A percentile compares a stretch with the other conserved stretches of the same genome.
phyloP scores from a whole-genome alignment of 805 yeast genomes.

The Saccharomycopsis fibuligera region DNA sequence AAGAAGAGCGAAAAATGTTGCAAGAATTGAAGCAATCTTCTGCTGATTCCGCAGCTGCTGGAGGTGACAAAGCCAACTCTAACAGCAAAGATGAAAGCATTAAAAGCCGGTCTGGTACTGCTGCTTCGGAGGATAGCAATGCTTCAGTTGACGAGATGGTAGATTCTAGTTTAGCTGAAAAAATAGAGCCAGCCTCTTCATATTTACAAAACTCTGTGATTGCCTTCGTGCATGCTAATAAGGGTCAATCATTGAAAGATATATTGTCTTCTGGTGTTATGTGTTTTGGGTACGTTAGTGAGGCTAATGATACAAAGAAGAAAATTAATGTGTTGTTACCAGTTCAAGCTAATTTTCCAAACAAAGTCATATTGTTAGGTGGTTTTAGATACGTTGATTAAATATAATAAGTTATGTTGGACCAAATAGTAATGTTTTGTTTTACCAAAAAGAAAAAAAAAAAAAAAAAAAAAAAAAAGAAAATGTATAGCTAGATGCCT shows the following conservation, averaged over 20 bases:
- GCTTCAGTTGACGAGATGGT: too few relatives aligned
- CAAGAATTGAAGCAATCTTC: conserved; percentile 27
- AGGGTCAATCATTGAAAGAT: conserved; percentile 39
- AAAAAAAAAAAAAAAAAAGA: too few relatives aligned
- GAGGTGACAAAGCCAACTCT: conserved; percentile 22
- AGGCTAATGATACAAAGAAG: conserved; percentile 68
- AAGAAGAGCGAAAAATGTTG: conserved; percentile 9
- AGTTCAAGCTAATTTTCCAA: conserved; percentile 80
- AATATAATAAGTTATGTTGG: too few relatives aligned
- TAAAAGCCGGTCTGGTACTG: background rate
- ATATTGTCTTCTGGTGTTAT: conserved; percentile 52
- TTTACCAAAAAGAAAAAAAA: too few relatives aligned
- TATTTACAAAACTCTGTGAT: conserved; percentile 71
- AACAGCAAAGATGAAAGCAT: background rate
- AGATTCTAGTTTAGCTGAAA: conserved; percentile 22
- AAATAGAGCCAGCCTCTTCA: conserved; percentile 41
- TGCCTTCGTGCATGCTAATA: conserved; percentile 52
- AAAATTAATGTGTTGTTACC: conserved; percentile 74
- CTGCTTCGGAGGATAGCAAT: too few relatives aligned
- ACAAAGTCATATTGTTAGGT: conserved; percentile 67
- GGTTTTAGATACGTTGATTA: conserved; percentile 78
- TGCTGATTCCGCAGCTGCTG: conserved; percentile 27
- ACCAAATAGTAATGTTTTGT: too few relatives aligned
- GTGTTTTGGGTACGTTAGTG: conserved; percentile 70
- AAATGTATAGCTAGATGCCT: too few relatives aligned